Base-by-base conservation (phyloP, 2,329 filamentous ascomycete genomes). In the Sporothrix schenckii region DNA sequence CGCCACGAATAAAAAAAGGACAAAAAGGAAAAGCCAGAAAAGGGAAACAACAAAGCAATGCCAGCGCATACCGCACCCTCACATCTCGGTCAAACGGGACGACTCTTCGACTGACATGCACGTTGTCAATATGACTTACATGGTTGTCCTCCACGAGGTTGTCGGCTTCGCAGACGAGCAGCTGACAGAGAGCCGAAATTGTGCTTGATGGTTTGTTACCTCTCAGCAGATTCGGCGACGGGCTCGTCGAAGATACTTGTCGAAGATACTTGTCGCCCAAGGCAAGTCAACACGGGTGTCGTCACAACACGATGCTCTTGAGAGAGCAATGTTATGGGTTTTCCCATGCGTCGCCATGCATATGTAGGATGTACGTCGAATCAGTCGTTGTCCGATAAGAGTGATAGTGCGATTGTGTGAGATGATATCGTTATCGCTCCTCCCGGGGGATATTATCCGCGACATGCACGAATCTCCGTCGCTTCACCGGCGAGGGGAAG, bases 401-500 rank as follows among this genome's bases (percentile, higher is more conserved):
- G 50, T 30, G 21, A 54, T 54, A 60, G 30, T 13, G 56, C n/a
- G 44, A 44, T 44, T 13, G 49, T 21, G 19, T 10, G 49, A 66
- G 41, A 16, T 50, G 47, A 50, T 65, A 50, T 52, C 44, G 19
- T 56, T 66, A 63, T 63, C 58, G 14, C 49, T 47, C n/a, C 44
- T 49, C 24, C 47, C 14, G 19, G 63, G 47, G 56, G n/a, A 13
- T 47, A 34, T 66, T 66, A 66, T 66, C 63, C 63, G 47, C 47
- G 47, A 52, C 34, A 34, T 50, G 44, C 24, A 50, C 47, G 63
- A 50, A 52, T 53, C 63, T 52, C 63, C 19, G 47, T 53, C 19
- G 63, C 63, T 44, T 66, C 63, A 66, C 63, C 47, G 63, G 63
- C 21, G 21, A 41, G 39, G 21, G 52, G 58, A 13, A 47, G 21